Evolutionary conservation across 805 yeast genomes (phyloP).

Genomic region (Teunomyces kruisii): DNA sequence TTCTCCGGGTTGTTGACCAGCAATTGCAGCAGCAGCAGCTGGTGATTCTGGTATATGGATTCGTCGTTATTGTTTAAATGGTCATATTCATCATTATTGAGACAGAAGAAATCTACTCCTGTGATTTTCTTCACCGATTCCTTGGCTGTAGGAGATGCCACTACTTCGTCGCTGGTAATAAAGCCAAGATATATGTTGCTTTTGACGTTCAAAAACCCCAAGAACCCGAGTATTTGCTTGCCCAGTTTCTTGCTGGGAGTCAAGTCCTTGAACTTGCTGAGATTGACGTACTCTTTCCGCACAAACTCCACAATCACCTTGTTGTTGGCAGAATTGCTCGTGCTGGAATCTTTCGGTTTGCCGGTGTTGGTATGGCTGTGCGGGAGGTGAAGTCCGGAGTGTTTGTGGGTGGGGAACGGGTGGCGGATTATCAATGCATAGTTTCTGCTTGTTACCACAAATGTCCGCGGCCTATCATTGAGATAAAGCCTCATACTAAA

Average conservation of each 20-base stretch:
- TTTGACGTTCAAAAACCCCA: conserved; percentile 60
- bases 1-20: conserved; percentile 14
- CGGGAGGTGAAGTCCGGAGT: conserved; percentile 19
- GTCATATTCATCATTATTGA: conserved; percentile 59
- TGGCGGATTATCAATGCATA: conserved; percentile 62
- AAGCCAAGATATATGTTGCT: conserved; percentile 57
- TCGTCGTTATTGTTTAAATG: conserved; percentile 12
- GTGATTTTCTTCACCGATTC: conserved; percentile 54
- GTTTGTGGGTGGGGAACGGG: conserved; percentile 31
- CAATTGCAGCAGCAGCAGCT: conserved; percentile 3
- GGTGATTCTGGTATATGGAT: background rate
- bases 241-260: conserved; percentile 27
- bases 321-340: conserved; percentile 20
- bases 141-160: conserved; percentile 58
- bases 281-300: conserved; percentile 37
- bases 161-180: conserved; percentile 51
- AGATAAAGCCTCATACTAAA: conserved; percentile 58
- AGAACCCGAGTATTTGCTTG: conserved; percentile 49
- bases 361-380: conserved; percentile 3
- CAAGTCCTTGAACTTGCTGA: conserved; percentile 44
- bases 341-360: conserved; percentile 14
- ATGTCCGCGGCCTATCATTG: conserved; percentile 64
- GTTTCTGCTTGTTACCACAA: conserved; percentile 60
- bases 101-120: conserved; percentile 65
- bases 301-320: conserved; percentile 55